A percentile compares a stretch with the other conserved stretches of the same genome.
Conservation (phyloP, 768 basidiomycete species). For the Trichaptum fuscoviolaceum region DNA sequence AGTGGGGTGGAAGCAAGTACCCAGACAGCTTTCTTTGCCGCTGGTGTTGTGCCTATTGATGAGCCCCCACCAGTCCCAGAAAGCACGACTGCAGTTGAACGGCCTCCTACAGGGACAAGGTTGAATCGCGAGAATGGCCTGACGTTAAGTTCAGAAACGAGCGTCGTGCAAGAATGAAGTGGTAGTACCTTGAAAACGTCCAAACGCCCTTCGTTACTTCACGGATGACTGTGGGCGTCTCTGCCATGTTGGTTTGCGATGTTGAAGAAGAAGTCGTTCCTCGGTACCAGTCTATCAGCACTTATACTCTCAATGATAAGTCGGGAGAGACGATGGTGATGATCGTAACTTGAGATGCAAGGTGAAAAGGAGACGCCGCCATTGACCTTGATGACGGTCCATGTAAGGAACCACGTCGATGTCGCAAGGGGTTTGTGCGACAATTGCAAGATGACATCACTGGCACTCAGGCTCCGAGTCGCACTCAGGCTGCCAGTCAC, state of each 20-base stretch:
- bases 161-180: not conserved
- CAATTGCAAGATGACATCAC: not conserved
- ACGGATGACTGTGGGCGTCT: not conserved
- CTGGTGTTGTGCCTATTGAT: not conserved
- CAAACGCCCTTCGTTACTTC: conserved; percentile 40
- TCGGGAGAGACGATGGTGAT: not conserved
- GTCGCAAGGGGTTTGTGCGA: not conserved
- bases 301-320: not conserved
- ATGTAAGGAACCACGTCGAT: not conserved
- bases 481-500: too few species aligned
- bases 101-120: conserved; percentile 70
- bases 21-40: conserved; percentile 62
- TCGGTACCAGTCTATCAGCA: not conserved
- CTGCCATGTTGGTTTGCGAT: not conserved
- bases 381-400: not conserved
- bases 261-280: not conserved
- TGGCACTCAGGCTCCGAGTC: too few species aligned
- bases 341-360: not conserved
- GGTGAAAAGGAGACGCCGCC: not conserved
- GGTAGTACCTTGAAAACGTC: conserved; percentile 55
- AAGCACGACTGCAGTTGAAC: conserved; percentile 77
- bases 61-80: not conserved
- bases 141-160: not conserved
- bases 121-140: conserved; percentile 68
- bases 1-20: conserved; percentile 78